A percentile compares a stretch with the other conserved stretches of the same genome.
phyloP scores from a whole-genome alignment of 1,284 basidiomycete species.

The Puccinia triticina region DNA sequence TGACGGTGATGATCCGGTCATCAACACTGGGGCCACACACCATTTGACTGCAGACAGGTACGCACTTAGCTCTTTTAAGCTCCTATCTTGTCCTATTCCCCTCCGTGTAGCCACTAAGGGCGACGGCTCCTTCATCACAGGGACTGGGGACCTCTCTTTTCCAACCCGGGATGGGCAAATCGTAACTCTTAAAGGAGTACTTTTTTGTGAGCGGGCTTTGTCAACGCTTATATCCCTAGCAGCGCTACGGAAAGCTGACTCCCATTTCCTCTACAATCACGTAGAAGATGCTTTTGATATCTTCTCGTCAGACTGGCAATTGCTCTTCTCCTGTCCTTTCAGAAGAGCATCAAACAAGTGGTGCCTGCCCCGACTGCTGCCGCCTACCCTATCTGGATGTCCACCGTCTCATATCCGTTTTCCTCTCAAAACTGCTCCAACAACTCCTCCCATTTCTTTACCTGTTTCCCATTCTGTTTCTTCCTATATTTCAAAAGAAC shows the following conservation, averaged over 20 bases:
- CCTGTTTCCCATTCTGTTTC: background rate
- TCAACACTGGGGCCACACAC: background rate
- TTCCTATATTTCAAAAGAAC: background rate
- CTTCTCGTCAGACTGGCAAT: background rate
- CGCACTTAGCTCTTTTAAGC: background rate
- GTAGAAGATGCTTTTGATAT: background rate
- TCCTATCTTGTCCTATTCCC: background rate
- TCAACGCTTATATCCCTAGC: background rate
- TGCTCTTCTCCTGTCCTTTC: background rate
- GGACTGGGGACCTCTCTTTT: conserved; percentile 6
- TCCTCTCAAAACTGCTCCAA: background rate
- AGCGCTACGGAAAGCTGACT: background rate
- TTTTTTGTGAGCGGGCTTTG: background rate
- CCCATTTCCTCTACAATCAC: background rate
- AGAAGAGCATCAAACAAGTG: background rate
- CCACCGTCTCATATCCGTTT: background rate
- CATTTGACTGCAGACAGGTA: background rate
- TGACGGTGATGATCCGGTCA: background rate
- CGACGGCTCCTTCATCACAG: background rate
- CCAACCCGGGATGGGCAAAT: background rate
- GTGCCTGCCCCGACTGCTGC: background rate
- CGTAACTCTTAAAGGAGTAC: background rate
- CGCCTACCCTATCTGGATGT: background rate
- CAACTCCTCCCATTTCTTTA: background rate
- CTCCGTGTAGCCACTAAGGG: conserved; percentile 22